Evolutionary conservation across 768 basidiomycete species (phyloP).

Genomic region (Strobilomyces echinocephalus): DNA sequence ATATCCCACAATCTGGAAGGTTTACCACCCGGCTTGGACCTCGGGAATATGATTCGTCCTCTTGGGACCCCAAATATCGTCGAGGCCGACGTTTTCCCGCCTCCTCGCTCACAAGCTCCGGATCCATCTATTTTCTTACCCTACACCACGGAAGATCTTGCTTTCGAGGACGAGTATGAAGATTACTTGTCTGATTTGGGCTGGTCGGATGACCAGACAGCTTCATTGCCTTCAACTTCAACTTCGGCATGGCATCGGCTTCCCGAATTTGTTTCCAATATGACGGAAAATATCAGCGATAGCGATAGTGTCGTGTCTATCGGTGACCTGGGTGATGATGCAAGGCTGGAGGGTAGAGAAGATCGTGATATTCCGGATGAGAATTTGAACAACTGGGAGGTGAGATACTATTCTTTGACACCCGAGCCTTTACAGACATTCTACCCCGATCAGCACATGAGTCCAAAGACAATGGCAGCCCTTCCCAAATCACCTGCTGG

Average conservation of each 20-base stretch:
- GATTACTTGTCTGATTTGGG: conserved; percentile 90
- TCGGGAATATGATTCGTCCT: conserved; percentile 70
- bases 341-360: conserved; percentile 60
- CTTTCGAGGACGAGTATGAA: conserved; percentile 95
- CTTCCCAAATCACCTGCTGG: conserved; percentile 88
- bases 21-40: conserved; percentile 66
- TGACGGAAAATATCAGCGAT: conserved; percentile 88
- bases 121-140: conserved; percentile 82
- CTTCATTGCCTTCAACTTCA: conserved; percentile 31
- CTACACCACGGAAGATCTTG: conserved; percentile 89
- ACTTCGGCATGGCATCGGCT: conserved; percentile 79
- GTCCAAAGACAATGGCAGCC: conserved; percentile 90
- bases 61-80: conserved; percentile 70
- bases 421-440: not conserved
- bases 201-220: conserved; percentile 56
- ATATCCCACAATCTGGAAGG: conserved; percentile 80
- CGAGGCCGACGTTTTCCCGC: conserved; percentile 94
- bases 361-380: conserved; percentile 64
- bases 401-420: conserved; percentile 32
- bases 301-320: conserved; percentile 91
- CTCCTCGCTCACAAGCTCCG: conserved; percentile 79
- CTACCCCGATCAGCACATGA: conserved; percentile 69
- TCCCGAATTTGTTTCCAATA: conserved; percentile 71
- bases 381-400: conserved; percentile 96
- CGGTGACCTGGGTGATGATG: conserved; percentile 80